These are phyloP conservation scores for Vitellaria paradoxa DNA, from an alignment of 179 eudicot genomes.

Conservation along the genomic window DNA sequence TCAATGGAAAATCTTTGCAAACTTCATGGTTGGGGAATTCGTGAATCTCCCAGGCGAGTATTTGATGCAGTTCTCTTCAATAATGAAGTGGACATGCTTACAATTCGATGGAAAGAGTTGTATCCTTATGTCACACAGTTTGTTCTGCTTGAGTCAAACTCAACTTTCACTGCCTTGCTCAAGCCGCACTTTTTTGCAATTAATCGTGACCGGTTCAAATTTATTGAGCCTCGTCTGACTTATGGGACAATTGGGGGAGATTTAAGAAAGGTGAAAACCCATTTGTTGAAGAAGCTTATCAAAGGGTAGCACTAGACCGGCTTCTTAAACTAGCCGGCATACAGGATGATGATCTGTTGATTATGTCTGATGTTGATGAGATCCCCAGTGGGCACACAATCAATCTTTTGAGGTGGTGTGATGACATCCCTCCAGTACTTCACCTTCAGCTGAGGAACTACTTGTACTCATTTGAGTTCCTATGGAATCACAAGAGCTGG, in stretches of 20 bases:
- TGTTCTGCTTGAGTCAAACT: slow-evolving; percentile 48
- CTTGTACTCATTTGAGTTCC: slow-evolving; percentile 43
- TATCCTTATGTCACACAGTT: slow-evolving; percentile 43
- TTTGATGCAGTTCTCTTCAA: slow-evolving; percentile 48
- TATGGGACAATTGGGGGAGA: slow-evolving; percentile 41
- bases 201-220: slow-evolving; percentile 33
- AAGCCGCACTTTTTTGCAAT: slow-evolving; percentile 31
- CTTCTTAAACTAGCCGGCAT: slow-evolving; percentile 41
- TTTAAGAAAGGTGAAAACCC: slow-evolving; percentile 46
- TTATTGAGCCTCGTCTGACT: slow-evolving; percentile 39
- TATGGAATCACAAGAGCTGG: slow-evolving; percentile 29
- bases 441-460: slow-evolving; percentile 39
- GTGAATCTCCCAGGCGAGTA: slow-evolving; percentile 43
- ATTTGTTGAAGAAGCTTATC: slow-evolving; percentile 46
- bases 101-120: slow-evolving; percentile 44
- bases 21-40: slow-evolving; percentile 44
- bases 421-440: slow-evolving; percentile 32
- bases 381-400: too few species aligned
- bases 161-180: slow-evolving; percentile 40
- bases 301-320: slow-evolving; percentile 41
- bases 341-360: slow-evolving; percentile 42
- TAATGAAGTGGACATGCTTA: too few species aligned
- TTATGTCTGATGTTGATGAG: slow-evolving; percentile 52
- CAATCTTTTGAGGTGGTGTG: too few species aligned
- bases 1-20: slow-evolving; percentile 42